Evolutionary conservation across 805 yeast genomes (phyloP).

Genomic region (Kregervanrija fluxuum): DNA sequence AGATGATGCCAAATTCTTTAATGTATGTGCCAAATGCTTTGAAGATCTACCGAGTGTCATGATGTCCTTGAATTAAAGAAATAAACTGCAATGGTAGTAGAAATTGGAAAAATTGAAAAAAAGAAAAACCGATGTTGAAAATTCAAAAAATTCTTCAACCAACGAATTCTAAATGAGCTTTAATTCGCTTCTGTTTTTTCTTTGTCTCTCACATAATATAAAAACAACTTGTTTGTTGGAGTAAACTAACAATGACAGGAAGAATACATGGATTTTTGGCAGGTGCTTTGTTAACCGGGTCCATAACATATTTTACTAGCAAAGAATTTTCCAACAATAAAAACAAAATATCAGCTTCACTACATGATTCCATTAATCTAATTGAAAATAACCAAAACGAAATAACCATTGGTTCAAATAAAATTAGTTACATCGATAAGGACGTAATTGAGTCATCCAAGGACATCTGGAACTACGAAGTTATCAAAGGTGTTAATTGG

Average conservation of each 20-base stretch:
- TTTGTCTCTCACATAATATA: no score
- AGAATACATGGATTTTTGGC: slow-evolving; percentile 50
- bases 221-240: neutral
- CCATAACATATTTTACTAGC: slow-evolving; percentile 55
- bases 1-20: slow-evolving; percentile 61
- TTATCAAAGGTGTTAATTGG: slow-evolving; percentile 57
- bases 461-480: slow-evolving; percentile 76
- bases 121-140: no score
- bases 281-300: slow-evolving; percentile 56
- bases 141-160: no score
- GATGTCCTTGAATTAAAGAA: neutral
- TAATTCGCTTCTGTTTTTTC: no score
- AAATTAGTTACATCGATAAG: slow-evolving; percentile 23
- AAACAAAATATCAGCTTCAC: slow-evolving; percentile 36
- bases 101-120: no score
- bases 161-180: no score
- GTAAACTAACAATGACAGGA: slow-evolving; percentile 29
- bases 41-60: slow-evolving; percentile 37
- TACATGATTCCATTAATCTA: slow-evolving; percentile 41
- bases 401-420: no score
- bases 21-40: slow-evolving; percentile 46
- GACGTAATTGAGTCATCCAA: slow-evolving; percentile 52
- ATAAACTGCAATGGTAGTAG: neutral
- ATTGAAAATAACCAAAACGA: slow-evolving; percentile 45
- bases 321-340: slow-evolving; percentile 45